Evolutionary conservation across 306 rosid genomes (phyloP).

Genomic region (Vigna reflexopilosa): DNA sequence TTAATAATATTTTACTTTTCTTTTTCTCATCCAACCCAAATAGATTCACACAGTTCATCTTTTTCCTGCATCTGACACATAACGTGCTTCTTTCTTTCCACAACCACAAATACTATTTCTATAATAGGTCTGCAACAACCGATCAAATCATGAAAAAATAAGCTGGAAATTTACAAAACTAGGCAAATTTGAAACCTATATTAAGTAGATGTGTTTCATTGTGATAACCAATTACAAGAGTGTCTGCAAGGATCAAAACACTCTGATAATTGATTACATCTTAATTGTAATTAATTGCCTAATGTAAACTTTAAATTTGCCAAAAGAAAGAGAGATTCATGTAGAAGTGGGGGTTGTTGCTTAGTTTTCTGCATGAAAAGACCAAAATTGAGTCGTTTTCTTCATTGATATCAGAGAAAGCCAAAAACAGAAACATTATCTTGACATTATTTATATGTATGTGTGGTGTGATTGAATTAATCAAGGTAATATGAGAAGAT

Average conservation of each 20-base stretch:
- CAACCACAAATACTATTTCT: not conserved
- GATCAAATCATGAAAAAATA: constrained; percentile 24
- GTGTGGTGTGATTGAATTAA: constrained; percentile 24
- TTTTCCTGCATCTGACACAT: no score
- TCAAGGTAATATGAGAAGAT: constrained; percentile 1
- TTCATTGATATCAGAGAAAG: constrained; percentile 43
- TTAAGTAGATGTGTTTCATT: no score
- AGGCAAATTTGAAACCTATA: no score
- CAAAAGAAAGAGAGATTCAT: not conserved
- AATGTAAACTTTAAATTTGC: no score
- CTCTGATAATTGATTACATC: no score
- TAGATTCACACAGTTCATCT: no score
- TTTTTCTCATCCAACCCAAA: no score
- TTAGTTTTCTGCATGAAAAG: constrained; percentile 32
- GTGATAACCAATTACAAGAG: no score
- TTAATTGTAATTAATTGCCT: no score
- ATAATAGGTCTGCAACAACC: not conserved
- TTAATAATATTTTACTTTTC: not conserved
- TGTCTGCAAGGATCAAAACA: no score
- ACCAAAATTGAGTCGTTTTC: constrained; percentile 28
- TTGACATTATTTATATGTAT: constrained; percentile 36
- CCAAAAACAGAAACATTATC: constrained; percentile 47
- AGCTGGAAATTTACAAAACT: not conserved
- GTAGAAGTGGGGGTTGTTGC: constrained; percentile 29
- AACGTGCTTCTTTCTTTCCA: not conserved